Evolutionary conservation across 495 filamentous ascomycete species (phyloP).

Genomic region (Daldinia childiae): DNA sequence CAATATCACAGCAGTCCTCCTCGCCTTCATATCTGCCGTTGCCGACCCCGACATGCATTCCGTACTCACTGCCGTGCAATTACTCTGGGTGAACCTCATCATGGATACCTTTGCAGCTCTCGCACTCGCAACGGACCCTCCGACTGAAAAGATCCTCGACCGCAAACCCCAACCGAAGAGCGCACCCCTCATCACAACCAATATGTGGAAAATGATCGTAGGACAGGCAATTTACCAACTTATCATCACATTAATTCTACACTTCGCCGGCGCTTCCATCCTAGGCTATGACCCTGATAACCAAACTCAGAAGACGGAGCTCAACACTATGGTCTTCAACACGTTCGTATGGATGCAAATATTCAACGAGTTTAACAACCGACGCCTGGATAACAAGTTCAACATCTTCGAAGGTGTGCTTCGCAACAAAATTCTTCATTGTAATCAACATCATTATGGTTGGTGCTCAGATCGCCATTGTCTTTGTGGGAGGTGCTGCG

Average conservation of each 20-base stretch:
- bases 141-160: constrained; percentile 72
- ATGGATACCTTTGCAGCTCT: constrained; percentile 98
- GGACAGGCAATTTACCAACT: constrained; percentile 87
- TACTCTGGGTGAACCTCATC: constrained; percentile 92
- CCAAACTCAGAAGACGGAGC: constrained; percentile 46
- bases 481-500: constrained; percentile 78
- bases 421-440: constrained; percentile 83
- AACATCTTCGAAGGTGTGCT: constrained; percentile 89
- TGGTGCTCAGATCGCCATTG: constrained; percentile 80
- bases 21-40: constrained; percentile 85
- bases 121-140: constrained; percentile 87
- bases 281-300: constrained; percentile 62
- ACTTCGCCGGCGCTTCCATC: constrained; percentile 75
- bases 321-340: constrained; percentile 85
- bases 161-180: constrained; percentile 81
- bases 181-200: constrained; percentile 76
- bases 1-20: constrained; percentile 87
- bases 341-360: constrained; percentile 96
- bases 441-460: constrained; percentile 84
- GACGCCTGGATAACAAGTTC: constrained; percentile 81
- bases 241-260: constrained; percentile 77
- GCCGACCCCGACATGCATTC: constrained; percentile 70
- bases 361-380: constrained; percentile 83
- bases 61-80: constrained; percentile 84
- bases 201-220: constrained; percentile 96